These are phyloP conservation scores for Gonium pectorale DNA, from an alignment of 139 green algal species.

Conservation along the genomic window DNA sequence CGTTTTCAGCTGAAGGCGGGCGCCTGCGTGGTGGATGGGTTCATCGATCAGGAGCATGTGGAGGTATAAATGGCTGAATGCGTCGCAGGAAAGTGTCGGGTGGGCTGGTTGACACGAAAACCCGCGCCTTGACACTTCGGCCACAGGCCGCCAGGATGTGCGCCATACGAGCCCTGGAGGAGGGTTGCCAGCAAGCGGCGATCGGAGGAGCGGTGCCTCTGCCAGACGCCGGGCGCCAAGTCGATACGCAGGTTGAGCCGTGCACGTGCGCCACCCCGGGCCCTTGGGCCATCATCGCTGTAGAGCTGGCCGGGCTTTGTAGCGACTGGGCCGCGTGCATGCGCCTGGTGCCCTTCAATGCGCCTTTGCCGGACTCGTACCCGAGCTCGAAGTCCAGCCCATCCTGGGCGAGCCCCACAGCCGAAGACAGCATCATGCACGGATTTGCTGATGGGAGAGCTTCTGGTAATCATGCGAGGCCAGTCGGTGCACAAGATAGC, in stretches of 20 bases:
- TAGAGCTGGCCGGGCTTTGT: too few species aligned
- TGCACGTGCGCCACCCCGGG: neutral
- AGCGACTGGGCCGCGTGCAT: too few species aligned
- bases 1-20: neutral
- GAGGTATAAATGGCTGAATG: neutral
- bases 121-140: neutral
- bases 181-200: constrained; percentile 34
- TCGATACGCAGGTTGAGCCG: constrained; percentile 1
- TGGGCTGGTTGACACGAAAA: neutral
- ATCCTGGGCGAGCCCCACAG: too few species aligned
- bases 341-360: too few species aligned
- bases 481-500: too few species aligned
- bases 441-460: too few species aligned
- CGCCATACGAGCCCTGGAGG: constrained; percentile 25
- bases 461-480: too few species aligned
- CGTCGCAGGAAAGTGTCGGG: neutral
- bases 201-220: constrained; percentile 41
- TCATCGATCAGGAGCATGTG: neutral
- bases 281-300: too few species aligned
- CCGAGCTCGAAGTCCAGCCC: too few species aligned
- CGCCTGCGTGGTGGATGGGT: constrained; percentile 5
- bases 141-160: constrained; percentile 4
- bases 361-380: too few species aligned
- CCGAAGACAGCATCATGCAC: too few species aligned
- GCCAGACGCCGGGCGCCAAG: neutral